A percentile compares a stretch with the other conserved stretches of the same genome.
These are phyloP conservation scores for Coemansia sp. DNA, from an alignment of 192 early-diverging fungal species.

Conservation along the genomic window DNA sequence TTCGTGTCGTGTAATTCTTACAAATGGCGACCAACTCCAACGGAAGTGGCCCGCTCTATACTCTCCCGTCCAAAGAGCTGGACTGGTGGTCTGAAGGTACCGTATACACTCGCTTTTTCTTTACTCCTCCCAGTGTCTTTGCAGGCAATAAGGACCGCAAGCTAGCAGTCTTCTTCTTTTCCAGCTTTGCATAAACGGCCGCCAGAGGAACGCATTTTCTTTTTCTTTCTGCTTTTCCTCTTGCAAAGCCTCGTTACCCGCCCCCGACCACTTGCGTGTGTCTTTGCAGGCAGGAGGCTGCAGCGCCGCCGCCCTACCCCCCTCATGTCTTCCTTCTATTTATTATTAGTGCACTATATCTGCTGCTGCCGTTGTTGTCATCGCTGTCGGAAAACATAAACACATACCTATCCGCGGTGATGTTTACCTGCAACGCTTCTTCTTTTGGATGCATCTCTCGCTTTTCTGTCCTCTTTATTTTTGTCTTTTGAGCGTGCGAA, in stretches of 20 bases:
- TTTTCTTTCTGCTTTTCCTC: not conserved
- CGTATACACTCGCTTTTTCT: constrained; percentile 2
- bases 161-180: not conserved
- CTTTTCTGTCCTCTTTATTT: not conserved
- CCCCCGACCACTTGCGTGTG: no score
- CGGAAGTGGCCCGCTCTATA: constrained; percentile 14
- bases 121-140: not conserved
- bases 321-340: constrained; percentile 1
- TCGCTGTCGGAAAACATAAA: not conserved
- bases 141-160: not conserved
- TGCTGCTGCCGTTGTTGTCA: not conserved
- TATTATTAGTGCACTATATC: constrained; percentile 1
- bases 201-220: not conserved
- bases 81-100: constrained; percentile 61
- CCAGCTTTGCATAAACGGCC: not conserved
- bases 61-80: constrained; percentile 51
- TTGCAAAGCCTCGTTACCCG: constrained; percentile 27
- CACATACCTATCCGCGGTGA: not conserved
- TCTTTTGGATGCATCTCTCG: not conserved
- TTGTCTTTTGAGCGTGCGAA: not conserved
- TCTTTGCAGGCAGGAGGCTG: constrained; percentile 2
- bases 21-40: constrained; percentile 10
- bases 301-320: not conserved
- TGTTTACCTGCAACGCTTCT: constrained; percentile 4
- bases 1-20: not conserved